Evolutionary conservation across 2,329 filamentous ascomycete genomes (phyloP), one percentile per base, ranked within the genome.

Genomic region (Sclerotiophoma versabilis): DNA sequence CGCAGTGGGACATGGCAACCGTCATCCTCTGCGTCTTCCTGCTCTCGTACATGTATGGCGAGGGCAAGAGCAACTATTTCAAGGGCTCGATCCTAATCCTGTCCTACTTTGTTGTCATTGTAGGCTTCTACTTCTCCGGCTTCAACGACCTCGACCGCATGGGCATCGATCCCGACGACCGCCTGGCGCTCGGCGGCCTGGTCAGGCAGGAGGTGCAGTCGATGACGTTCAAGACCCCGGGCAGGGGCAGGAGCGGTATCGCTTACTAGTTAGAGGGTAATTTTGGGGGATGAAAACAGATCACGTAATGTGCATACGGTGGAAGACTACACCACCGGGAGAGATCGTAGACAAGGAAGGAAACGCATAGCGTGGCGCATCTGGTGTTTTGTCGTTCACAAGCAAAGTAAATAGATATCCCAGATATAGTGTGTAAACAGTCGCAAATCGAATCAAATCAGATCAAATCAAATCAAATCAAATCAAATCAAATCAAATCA

Each of bases 11-110:
- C 74, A 96, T 99, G 91, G 88, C 98, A 11, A 96, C 91, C 0
- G 92, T 98, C 14, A 96, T 98, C 55, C 79, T 99, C 14, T 97
- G 93, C 69, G 92, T 99, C 15, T 96, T 99, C 79, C 80, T 99
- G 51, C 86, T 99, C 62, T 96, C 92, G 69, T 96, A 98, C 80
- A 93, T 99, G 81, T 96, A 98, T 67, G 91, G 93, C 45, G 95
- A 99, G 78, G 95, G 95, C 33, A 99, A 99, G 85, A 98, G 93
- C 81, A 99, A 99, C 77, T 99, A 99, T 77, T 99, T 99, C 86
- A 99, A 99, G 80, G 95, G 95, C 45, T 96, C 91, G 62, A 97
- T 98, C 65, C 82, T 99, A 46, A 87, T 98, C 60, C 80, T 99
- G 44, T 95, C 91, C 27, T 99, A 99, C 74, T 77, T 98, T 20